Evolutionary conservation across 257 asterid genomes (phyloP), one percentile per base, ranked within the genome.

Genomic region (Ballota nigra): DNA sequence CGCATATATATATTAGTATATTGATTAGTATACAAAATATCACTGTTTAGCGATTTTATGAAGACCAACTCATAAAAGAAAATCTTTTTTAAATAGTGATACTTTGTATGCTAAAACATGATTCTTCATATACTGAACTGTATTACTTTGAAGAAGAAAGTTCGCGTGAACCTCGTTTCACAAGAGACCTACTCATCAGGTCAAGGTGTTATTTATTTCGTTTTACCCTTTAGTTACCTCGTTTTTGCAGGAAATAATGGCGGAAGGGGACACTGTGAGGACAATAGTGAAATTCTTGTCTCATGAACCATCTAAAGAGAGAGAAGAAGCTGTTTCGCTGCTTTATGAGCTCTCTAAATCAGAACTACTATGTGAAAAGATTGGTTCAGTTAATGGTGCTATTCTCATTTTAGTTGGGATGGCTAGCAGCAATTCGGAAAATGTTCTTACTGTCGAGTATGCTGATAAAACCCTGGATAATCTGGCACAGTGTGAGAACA

Each of bases 351-450:
- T 92, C 36, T 92, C 98, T 11, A 86, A 84, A 51, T 86, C 96
- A 1, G 87, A 86, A 67, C 75, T 72, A 24, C 81, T 88, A 6
- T 86, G 91, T 74, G 94, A 87, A 78, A 89, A 86, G 78, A 88
- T 92, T 28, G 96, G 96, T 75, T 82, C 93, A 8, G 88, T 92
- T 33, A 85, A 68, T 70, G 99, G 99, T 66, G 95, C 99, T 3
- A 84, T 95, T 81, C 93, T 95, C 47, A 84, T 92, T 51, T 80
- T 92, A 76, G 95, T 89, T 1, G 98, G 98, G 62, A 85, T 92
- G 95, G 96, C 95, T 33, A 95, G 90, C 88, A 92, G 99, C 86
- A 83, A 82, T 74, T 88, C 98, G 0, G 99, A 95, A 74, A 88
- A 86, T 70, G 61, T 78, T 66, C 55, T 69, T 24, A 79, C 88